Percentiles rank a stretch among this genome's conserved stretches.
These are phyloP conservation scores for Cytospora piceicola DNA, from an alignment of 2,329 filamentous ascomycete species.

Conservation along the genomic window DNA sequence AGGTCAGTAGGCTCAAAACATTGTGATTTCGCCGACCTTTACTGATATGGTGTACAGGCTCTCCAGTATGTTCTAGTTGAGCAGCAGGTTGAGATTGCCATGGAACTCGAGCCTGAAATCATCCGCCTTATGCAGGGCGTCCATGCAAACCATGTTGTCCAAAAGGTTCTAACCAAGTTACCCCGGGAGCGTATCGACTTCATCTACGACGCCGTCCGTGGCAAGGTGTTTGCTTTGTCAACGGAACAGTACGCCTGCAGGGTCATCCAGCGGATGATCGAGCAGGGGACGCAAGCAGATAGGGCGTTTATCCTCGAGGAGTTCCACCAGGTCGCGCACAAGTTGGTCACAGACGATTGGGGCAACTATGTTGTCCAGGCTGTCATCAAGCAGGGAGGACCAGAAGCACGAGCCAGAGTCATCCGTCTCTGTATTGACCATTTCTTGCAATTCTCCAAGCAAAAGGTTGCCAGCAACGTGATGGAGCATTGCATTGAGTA, in stretches of 20 bases:
- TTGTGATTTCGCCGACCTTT: slow-evolving; percentile 8
- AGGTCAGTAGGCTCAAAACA: slow-evolving; percentile 57
- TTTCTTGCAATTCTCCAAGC: slow-evolving; percentile 78
- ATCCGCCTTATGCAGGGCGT: slow-evolving; percentile 80
- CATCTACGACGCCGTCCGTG: slow-evolving; percentile 79
- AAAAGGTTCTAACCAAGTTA: slow-evolving; percentile 85
- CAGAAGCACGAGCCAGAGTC: slow-evolving; percentile 72
- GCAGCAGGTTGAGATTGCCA: slow-evolving; percentile 82
- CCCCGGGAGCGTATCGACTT: slow-evolving; percentile 80
- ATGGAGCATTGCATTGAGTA: slow-evolving; percentile 88
- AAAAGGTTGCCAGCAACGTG: slow-evolving; percentile 97
- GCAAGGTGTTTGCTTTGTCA: slow-evolving; percentile 73
- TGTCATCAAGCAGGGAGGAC: slow-evolving; percentile 77
- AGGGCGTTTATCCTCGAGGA: slow-evolving; percentile 75
- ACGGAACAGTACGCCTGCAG: slow-evolving; percentile 87
- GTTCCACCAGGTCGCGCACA: slow-evolving; percentile 71
- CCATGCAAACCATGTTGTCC: slow-evolving; percentile 95
- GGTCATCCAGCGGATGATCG: slow-evolving; percentile 89
- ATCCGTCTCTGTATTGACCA: slow-evolving; percentile 74
- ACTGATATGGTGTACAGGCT: slow-evolving; percentile 57
- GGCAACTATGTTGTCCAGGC: slow-evolving; percentile 98
- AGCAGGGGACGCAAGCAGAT: slow-evolving; percentile 75
- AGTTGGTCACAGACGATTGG: slow-evolving; percentile 82
- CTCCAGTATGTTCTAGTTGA: slow-evolving; percentile 90
- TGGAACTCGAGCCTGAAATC: slow-evolving; percentile 79